A percentile compares a stretch with the other conserved stretches of the same genome.
phyloP scores from a whole-genome alignment of 495 filamentous ascomycete species.

The Neurospora sp. region DNA sequence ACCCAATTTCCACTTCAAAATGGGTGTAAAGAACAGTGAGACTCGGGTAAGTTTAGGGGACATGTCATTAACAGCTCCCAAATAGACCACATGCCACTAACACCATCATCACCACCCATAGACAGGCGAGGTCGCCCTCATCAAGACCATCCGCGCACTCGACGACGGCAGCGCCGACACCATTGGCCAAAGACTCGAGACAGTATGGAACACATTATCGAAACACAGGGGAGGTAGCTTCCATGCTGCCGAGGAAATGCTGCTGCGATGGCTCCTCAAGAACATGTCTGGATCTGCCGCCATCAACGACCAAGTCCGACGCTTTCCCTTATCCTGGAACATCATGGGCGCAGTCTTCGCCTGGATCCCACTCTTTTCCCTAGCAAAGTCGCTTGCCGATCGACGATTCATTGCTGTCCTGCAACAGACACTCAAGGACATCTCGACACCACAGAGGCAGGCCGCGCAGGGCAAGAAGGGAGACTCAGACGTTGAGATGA shows the following conservation, averaged over 20 bases:
- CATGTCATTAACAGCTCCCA: not conserved
- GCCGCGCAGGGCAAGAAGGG: not conserved
- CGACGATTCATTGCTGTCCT: slow-evolving; percentile 31
- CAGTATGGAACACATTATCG: slow-evolving; percentile 26
- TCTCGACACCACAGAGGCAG: slow-evolving; percentile 18
- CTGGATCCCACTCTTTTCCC: slow-evolving; percentile 30
- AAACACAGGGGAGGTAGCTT: slow-evolving; percentile 22
- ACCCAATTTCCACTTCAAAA: not conserved
- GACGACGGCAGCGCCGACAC: slow-evolving; percentile 28
- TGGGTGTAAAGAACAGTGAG: not conserved
- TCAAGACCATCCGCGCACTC: slow-evolving; percentile 21
- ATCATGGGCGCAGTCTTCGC: slow-evolving; percentile 31
- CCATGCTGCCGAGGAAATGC: slow-evolving; percentile 36
- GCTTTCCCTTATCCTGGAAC: slow-evolving; percentile 34
- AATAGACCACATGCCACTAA: not conserved
- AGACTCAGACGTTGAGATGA: slow-evolving; percentile 21
- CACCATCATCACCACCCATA: not conserved
- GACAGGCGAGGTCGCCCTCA: slow-evolving; percentile 16
- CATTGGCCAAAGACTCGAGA: slow-evolving; percentile 29
- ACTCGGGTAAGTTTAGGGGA: not conserved
- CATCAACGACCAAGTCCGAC: slow-evolving; percentile 32
- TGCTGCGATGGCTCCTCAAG: slow-evolving; percentile 40
- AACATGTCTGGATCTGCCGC: slow-evolving; percentile 32
- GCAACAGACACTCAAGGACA: slow-evolving; percentile 32
- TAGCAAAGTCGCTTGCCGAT: slow-evolving; percentile 37